Base-by-base conservation (phyloP, 148 eudicot genomes). In the Limonium bicolor region DNA sequence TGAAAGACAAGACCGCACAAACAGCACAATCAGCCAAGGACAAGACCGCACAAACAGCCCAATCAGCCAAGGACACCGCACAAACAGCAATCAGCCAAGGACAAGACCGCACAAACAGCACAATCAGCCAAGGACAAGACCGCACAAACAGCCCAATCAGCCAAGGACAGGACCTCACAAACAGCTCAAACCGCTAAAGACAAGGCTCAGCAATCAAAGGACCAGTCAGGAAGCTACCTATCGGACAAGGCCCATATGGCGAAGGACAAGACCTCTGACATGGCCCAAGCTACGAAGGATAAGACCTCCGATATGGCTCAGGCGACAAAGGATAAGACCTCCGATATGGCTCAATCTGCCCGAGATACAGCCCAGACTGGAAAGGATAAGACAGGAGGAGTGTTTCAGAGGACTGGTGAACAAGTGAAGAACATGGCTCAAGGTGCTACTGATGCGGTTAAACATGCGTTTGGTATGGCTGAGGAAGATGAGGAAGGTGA, bases 381-480 rank as follows among this genome's bases (percentile, higher is more conserved):
- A 1, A 57, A 56, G n/a, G 95, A 85, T 30, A 71, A 77, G 35
- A 70, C 82, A 0, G 82, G 78, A 2, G 76, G 73, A 6, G 16
- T 85, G 0, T 36, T 85, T 2, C 69, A 69, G 46, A 69, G 58
- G 63, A 66, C 87, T 0, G 74, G 80, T 1, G 92, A 81, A 13
- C 77, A 66, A 6, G 67, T 70, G 22, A 81, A 35, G 72, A 61
- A 53, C 30, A 62, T 74, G 82, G 95, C 95, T 16, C 63, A 66
- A 18, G 76, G 80, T 4, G 86, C 92, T 13, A 68, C 74, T 36
- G 86, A 77, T 1, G 71, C 78, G 11, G 86, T 74, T 19, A 80
- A 71, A 57, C 43, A 64, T 1, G 74, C 86, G 8, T 71, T 80
- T 24, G 92, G 92, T 0, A 70, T 75, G 81, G 78, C 41, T 21